A percentile compares a stretch with the other conserved stretches of the same genome.
These are phyloP conservation scores for Alternaria dauci DNA, from an alignment of 2,329 filamentous ascomycete genomes.

Conservation along the genomic window DNA sequence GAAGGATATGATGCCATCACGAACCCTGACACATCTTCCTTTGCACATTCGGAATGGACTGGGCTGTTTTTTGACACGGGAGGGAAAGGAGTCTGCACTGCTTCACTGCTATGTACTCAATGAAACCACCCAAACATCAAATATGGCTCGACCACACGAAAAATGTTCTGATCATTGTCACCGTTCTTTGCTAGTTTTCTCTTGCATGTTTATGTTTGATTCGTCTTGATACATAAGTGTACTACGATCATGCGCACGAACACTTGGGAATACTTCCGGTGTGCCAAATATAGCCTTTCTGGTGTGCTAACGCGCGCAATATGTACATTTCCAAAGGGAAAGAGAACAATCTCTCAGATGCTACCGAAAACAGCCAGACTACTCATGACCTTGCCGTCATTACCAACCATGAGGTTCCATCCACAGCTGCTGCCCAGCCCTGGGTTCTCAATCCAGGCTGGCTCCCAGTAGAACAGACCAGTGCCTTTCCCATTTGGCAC, in stretches of 20 bases:
- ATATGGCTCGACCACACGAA: conserved; percentile 37
- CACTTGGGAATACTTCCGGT: not conserved
- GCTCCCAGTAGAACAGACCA: conserved; percentile 78
- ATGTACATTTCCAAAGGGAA: conserved; percentile 11
- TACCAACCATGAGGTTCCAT: conserved; percentile 69
- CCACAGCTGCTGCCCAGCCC: conserved; percentile 70
- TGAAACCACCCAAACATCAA: conserved; percentile 42
- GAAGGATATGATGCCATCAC: conserved; percentile 38
- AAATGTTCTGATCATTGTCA: conserved; percentile 4
- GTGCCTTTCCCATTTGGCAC: conserved; percentile 60
- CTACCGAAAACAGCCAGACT: conserved; percentile 65
- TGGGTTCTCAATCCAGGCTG: conserved; percentile 73
- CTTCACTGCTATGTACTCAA: conserved; percentile 44
- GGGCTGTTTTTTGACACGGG: conserved; percentile 41
- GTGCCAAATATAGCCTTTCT: not conserved
- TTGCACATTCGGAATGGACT: conserved; percentile 42
- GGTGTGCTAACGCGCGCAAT: not conserved
- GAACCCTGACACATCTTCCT: conserved; percentile 41
- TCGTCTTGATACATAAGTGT: not conserved
- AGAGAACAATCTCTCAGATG: conserved; percentile 40
- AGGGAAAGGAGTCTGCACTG: conserved; percentile 41
- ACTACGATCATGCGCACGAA: not conserved
- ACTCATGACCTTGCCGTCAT: conserved; percentile 62
- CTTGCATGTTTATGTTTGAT: not conserved
- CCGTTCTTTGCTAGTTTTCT: not conserved